These are phyloP conservation scores for Macrocybe sp. DNA, from an alignment of 1,284 basidiomycete species.

Conservation along the genomic window DNA sequence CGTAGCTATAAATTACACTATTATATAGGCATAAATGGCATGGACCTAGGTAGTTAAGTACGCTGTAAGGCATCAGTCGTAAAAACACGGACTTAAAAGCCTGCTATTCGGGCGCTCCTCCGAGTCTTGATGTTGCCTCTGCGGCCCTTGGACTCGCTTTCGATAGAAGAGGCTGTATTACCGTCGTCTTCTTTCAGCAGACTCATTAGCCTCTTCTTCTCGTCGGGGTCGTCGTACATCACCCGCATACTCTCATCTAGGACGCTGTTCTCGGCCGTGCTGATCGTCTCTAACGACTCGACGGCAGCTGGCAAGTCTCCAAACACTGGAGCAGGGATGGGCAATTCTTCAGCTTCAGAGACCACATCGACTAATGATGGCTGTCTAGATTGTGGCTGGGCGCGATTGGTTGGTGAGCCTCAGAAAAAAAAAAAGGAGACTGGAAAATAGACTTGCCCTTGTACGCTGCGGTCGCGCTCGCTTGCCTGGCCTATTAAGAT, in stretches of 20 bases:
- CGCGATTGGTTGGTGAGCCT: conserved; percentile 4
- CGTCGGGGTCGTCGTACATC: conserved; percentile 65
- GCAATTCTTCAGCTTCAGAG: conserved; percentile 5
- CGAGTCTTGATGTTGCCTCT: too few relatives aligned
- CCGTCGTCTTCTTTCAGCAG: conserved; percentile 20
- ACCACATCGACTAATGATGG: conserved; percentile 24
- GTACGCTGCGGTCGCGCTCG: conserved; percentile 34
- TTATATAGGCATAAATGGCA: too few relatives aligned
- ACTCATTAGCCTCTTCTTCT: conserved; percentile 42
- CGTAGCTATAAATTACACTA: too few relatives aligned
- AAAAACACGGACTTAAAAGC: too few relatives aligned
- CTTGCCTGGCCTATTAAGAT: conserved; percentile 26
- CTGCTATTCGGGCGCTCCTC: too few relatives aligned
- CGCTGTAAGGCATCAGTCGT: too few relatives aligned
- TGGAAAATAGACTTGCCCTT: conserved; percentile 31
- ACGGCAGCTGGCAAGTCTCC: conserved; percentile 20
- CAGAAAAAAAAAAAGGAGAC: conserved; percentile 1
- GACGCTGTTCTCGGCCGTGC: conserved; percentile 14
- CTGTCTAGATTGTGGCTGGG: conserved; percentile 32
- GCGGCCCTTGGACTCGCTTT: too few relatives aligned
- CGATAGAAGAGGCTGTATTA: too few relatives aligned
- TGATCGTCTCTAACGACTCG: conserved; percentile 25
- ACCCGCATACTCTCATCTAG: conserved; percentile 47
- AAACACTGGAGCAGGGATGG: conserved; percentile 9
- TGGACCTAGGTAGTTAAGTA: too few relatives aligned